Evolutionary conservation across 225 moss, liverwort and hornwort genomes (phyloP), one percentile per base, ranked within the genome.

Genomic region (Bryoerythrophyllum caledonicum): DNA sequence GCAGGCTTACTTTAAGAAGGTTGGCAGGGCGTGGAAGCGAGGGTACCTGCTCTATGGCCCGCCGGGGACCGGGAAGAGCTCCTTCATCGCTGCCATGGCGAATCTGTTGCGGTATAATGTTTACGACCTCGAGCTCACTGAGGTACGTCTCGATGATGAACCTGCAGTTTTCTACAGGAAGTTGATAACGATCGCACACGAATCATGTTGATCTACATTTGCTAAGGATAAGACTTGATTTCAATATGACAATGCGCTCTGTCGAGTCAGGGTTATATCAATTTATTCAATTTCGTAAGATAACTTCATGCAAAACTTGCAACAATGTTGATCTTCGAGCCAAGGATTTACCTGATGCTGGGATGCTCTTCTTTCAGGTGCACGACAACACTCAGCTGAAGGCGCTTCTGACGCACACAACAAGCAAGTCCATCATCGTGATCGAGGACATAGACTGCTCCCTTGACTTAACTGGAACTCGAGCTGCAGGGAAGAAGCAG

Each of bases 41-140:
- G 92, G 90, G 1, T 92, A 92, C 23, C 82, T 92, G 16, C 73
- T 90, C 2, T 84, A 79, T 14, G 92, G 87, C 5, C 89, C 91
- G 4, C 91, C 91, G 0, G 89, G 87, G 8, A 91, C 89, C 0
- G 91, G 91, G 8, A 90, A 90, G 57, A 83, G 85, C 35, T 81
- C 82, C 57, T 72, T 91, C 75, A 88, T 91, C 21, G 91, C 91
- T 19, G 91, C 91, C n/a, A 88, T 91, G 53, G 91, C 91, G 21
- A 88, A 91, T 71, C 68, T 70, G 53, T 67, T 91, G 48, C 51
- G 76, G 4, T 91, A 88, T 25, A 86, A 88, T 65, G 73, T 91
- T 1, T 88, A 86, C 25, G 91, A 88, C 74, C 65, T 91, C 59
- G 91, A 91, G 83, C 91, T 91, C 25, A 88, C 85, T 19, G 82